These are phyloP conservation scores for Urostyla sp. DNA, from an alignment of 73 alveolate species.

Conservation along the genomic window DNA sequence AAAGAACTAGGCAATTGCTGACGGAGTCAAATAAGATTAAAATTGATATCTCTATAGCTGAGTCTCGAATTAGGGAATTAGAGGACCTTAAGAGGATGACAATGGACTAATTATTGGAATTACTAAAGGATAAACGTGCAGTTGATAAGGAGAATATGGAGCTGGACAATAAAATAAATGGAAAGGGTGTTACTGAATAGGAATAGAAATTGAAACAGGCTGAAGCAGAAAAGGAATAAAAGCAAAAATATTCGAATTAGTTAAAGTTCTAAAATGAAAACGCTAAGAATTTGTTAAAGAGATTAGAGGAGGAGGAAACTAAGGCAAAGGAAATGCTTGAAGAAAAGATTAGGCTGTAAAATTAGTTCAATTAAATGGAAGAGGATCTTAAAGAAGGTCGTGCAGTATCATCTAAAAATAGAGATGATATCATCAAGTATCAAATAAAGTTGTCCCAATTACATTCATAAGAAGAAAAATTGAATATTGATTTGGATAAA, in stretches of 20 bases:
- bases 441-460: slow-evolving; percentile 56
- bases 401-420: slow-evolving; percentile 46
- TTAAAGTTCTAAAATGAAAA: slow-evolving; percentile 64
- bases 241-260: slow-evolving; percentile 65
- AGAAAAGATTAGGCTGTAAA: slow-evolving; percentile 71
- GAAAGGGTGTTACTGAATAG: slow-evolving; percentile 71
- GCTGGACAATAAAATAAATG: slow-evolving; percentile 62
- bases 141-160: slow-evolving; percentile 70
- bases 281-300: slow-evolving; percentile 58
- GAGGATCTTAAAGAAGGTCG: slow-evolving; percentile 57
- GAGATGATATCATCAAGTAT: slow-evolving; percentile 70
- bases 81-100: slow-evolving; percentile 54
- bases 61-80: slow-evolving; percentile 67
- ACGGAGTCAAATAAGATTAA: slow-evolving; percentile 58
- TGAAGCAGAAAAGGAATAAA: slow-evolving; percentile 69
- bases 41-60: slow-evolving; percentile 65
- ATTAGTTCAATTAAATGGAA: slow-evolving; percentile 53
- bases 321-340: slow-evolving; percentile 77
- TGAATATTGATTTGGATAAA: slow-evolving; percentile 62
- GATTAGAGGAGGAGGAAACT: slow-evolving; percentile 72
- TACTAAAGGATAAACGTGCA: slow-evolving; percentile 69
- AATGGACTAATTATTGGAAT: slow-evolving; percentile 63
- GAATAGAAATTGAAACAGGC: slow-evolving; percentile 44
- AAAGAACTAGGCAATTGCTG: slow-evolving; percentile 62
- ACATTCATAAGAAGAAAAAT: slow-evolving; percentile 47